Evolutionary conservation across 257 asterid species (phyloP).

Genomic region (Solanum piurae): DNA sequence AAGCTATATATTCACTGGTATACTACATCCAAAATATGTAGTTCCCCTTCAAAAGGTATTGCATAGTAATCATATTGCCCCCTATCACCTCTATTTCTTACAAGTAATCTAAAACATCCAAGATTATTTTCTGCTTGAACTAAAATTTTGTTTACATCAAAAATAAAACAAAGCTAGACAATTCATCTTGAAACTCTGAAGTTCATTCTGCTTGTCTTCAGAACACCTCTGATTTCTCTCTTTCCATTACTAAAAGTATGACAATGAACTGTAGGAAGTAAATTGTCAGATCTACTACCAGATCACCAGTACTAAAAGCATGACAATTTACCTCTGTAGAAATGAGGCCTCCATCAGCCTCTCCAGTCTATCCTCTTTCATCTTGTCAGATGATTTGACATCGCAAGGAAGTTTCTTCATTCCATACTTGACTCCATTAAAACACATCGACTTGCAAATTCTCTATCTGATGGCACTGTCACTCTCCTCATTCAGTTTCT

Average conservation of each 20-base stretch:
- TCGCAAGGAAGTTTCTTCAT: not conserved
- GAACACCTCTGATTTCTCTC: not conserved
- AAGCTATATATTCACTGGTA: not conserved
- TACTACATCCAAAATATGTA: not conserved
- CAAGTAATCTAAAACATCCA: not conserved
- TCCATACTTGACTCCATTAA: not conserved
- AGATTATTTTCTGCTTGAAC: not conserved
- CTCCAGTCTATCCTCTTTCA: not conserved
- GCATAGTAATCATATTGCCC: not conserved
- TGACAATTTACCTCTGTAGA: not conserved
- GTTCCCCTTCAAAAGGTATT: not conserved
- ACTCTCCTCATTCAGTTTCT: not conserved
- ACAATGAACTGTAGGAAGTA: not conserved
- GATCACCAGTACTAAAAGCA: not conserved
- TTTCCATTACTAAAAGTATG: not conserved
- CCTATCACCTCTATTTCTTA: not conserved
- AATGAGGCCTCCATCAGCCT: not conserved
- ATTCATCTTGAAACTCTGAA: not conserved
- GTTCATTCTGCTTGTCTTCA: not conserved
- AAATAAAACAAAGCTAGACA: not conserved
- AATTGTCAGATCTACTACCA: not conserved
- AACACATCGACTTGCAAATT: not conserved
- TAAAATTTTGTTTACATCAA: not conserved
- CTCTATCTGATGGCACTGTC: not conserved
- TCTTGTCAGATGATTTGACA: not conserved